Evolutionary conservation across 306 rosid species (phyloP).

Genomic region (Sophora flavescens): DNA sequence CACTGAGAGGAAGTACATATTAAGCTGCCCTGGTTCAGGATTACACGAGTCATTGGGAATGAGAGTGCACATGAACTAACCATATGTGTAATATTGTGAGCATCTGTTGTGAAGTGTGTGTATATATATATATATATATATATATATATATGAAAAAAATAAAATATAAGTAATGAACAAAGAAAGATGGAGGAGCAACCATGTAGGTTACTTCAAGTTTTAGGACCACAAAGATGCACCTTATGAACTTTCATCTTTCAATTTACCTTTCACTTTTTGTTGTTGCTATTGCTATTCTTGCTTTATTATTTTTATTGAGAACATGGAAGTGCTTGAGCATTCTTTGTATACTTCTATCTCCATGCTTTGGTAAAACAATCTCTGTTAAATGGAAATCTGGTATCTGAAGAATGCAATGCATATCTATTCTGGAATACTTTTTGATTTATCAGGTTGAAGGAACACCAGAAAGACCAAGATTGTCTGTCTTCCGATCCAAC

Average conservation of each 20-base stretch:
- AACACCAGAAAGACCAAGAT: conserved; percentile 92
- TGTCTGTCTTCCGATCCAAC: conserved; percentile 91
- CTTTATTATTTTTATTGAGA: conserved; percentile 1
- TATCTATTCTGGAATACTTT: conserved; percentile 35
- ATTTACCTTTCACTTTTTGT: conserved; percentile 4
- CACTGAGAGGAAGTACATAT: conserved; percentile 20
- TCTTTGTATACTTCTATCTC: not conserved
- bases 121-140: no score
- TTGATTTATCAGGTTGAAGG: conserved; percentile 79
- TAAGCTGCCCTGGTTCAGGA: not conserved
- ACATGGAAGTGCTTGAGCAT: conserved; percentile 1
- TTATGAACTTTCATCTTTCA: not conserved
- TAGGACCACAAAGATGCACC: not conserved
- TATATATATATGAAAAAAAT: no score
- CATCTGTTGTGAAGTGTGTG: not conserved
- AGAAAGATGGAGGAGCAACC: conserved; percentile 6
- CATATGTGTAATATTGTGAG: conserved; percentile 10
- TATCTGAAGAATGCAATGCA: conserved; percentile 32
- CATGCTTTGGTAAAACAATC: not conserved
- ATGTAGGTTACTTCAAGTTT: not conserved
- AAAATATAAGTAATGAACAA: no score
- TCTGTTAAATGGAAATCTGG: conserved; percentile 19
- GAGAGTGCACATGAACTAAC: not conserved
- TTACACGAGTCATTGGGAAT: not conserved
- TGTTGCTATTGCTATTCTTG: conserved; percentile 5